Conservation (phyloP, 495 filamentous ascomycete species). For the Xylaria castorea region DNA sequence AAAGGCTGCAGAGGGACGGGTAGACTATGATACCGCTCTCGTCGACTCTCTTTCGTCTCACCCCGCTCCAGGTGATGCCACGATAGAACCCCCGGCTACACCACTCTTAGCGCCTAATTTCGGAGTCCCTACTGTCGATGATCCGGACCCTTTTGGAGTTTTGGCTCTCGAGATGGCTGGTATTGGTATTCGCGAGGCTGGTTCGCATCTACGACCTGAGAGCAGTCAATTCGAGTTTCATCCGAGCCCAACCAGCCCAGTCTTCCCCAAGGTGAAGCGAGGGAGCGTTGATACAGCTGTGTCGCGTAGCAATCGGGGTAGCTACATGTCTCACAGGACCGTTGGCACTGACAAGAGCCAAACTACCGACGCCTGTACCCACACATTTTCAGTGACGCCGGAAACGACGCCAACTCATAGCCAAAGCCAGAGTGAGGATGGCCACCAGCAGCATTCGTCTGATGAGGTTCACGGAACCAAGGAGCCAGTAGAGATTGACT, state of each 20-base stretch:
- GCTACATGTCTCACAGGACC: slow-evolving; percentile 63
- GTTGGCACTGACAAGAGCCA: slow-evolving; percentile 67
- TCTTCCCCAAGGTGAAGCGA: slow-evolving; percentile 71
- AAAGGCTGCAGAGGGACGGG: slow-evolving; percentile 83
- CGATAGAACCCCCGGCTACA: slow-evolving; percentile 55
- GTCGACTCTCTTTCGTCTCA: slow-evolving; percentile 57
- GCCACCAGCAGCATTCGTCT: slow-evolving; percentile 41
- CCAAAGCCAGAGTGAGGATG: slow-evolving; percentile 55
- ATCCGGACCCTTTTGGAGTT: slow-evolving; percentile 89
- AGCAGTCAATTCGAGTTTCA: slow-evolving; percentile 82
- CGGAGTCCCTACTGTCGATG: slow-evolving; percentile 76
- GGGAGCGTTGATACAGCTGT: slow-evolving; percentile 69
- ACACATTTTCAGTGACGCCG: slow-evolving; percentile 60
- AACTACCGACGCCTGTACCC: slow-evolving; percentile 61
- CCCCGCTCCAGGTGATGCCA: slow-evolving; percentile 76
- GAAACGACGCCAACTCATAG: slow-evolving; percentile 53
- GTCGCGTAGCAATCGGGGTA: slow-evolving; percentile 69
- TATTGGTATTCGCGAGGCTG: slow-evolving; percentile 85
- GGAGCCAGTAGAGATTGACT: slow-evolving; percentile 59
- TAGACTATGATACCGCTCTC: slow-evolving; percentile 67
- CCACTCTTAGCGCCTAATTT: slow-evolving; percentile 56
- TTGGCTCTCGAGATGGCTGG: slow-evolving; percentile 83
- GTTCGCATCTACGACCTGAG: slow-evolving; percentile 69
- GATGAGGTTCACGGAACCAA: slow-evolving; percentile 48
- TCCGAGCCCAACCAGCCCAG: slow-evolving; percentile 75